phyloP scores from a whole-genome alignment of 352 stramenopile species.

The Thraustochytrium striatum region DNA sequence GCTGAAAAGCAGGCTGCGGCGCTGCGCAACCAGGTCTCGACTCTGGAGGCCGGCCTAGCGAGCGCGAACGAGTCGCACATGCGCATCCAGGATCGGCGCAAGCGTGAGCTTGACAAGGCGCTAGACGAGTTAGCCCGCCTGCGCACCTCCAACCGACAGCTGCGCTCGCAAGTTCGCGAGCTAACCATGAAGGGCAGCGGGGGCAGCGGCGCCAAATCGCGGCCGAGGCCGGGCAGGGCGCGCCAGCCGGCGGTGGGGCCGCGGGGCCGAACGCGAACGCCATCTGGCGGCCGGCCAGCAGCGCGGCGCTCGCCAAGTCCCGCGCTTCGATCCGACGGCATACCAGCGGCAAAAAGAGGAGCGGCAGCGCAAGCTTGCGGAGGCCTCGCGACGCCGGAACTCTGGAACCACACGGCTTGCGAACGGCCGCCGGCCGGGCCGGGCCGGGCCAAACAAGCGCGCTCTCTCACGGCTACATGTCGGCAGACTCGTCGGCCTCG shows the following conservation, averaged over 20 bases:
- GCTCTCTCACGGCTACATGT: too few species aligned
- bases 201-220: neutral
- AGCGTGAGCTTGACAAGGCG: slow-evolving; percentile 35
- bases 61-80: slow-evolving; percentile 13
- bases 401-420: too few species aligned
- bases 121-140: slow-evolving; percentile 25
- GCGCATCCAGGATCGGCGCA: slow-evolving; percentile 28
- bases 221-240: neutral
- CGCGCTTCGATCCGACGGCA: slow-evolving; percentile 44
- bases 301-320: neutral
- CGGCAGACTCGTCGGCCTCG: too few species aligned
- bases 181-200: neutral
- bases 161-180: neutral
- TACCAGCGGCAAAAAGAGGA: slow-evolving; percentile 41
- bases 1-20: slow-evolving; percentile 1
- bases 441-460: too few species aligned
- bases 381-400: too few species aligned
- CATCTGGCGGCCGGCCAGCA: neutral
- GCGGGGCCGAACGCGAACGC: neutral
- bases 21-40: slow-evolving; percentile 11
- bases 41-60: neutral
- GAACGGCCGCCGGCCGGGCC: too few species aligned
- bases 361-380: too few species aligned
- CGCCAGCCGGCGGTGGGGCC: neutral
- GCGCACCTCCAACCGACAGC: slow-evolving; percentile 24